These are phyloP conservation scores for Anaeromyces robustus DNA, from an alignment of 192 early-diverging fungal species.

Conservation along the genomic window DNA sequence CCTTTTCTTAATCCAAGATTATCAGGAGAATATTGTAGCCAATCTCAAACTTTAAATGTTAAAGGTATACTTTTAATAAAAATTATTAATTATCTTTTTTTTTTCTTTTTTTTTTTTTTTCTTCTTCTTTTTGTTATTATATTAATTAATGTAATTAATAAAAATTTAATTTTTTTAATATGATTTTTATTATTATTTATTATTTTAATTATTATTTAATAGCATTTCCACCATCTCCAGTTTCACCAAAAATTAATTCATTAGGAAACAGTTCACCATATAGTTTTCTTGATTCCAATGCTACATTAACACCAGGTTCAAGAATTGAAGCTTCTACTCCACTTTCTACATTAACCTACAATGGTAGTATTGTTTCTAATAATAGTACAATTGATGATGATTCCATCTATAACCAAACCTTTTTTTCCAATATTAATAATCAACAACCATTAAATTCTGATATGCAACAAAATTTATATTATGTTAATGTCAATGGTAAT, in stretches of 20 bases:
- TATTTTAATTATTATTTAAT: neutral
- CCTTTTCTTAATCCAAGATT: neutral
- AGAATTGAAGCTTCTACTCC: neutral
- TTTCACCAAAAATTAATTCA: neutral
- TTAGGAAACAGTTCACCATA: neutral
- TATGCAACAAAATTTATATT: neutral
- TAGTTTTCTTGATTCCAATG: neutral
- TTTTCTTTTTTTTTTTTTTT: too few species aligned
- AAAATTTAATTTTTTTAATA: too few species aligned
- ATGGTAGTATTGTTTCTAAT: neutral
- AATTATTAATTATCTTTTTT: too few species aligned
- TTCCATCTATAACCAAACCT: neutral
- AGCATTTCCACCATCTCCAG: neutral
- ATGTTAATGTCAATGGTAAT: neutral
- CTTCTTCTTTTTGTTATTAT: too few species aligned
- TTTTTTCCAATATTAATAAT: neutral
- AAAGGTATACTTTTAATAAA: too few species aligned
- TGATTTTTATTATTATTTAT: too few species aligned
- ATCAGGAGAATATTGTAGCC: too few species aligned
- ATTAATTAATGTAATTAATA: too few species aligned
- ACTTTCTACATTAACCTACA: neutral
- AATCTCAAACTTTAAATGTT: too few species aligned
- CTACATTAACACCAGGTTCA: neutral
- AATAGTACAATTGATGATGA: neutral
- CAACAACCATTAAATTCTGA: too few species aligned